Evolutionary conservation across 1,284 basidiomycete genomes (phyloP).

Genomic region (Leccinum solheimii): DNA sequence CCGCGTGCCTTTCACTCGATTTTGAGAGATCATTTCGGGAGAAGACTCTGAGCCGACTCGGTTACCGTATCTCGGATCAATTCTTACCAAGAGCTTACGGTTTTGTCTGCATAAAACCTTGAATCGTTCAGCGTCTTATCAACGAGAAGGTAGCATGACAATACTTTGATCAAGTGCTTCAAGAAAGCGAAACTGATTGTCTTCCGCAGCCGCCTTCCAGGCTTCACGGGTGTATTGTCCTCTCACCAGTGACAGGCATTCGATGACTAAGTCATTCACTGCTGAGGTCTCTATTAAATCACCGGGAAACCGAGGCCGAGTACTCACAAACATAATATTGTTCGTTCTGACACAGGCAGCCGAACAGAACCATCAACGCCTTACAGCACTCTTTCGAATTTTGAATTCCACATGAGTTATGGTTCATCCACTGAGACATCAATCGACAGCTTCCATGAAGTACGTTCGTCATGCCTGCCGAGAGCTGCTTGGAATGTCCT

Average conservation of each 20-base stretch:
- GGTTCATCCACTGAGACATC: constrained; percentile 28
- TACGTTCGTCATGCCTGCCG: constrained; percentile 19
- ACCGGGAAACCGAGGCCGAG: not conserved
- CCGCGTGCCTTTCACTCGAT: constrained; percentile 7
- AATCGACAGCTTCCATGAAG: constrained; percentile 23
- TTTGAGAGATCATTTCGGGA: constrained; percentile 10
- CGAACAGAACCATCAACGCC: constrained; percentile 39
- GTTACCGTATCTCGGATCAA: not conserved
- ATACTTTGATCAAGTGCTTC: constrained; percentile 25
- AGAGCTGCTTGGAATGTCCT: constrained; percentile 12
- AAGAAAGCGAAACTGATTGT: constrained; percentile 14
- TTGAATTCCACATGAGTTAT: constrained; percentile 28
- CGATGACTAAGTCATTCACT: constrained; percentile 47
- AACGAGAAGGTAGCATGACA: not conserved
- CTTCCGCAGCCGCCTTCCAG: constrained; percentile 22
- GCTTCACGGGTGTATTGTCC: constrained; percentile 20
- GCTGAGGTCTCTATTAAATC: not conserved
- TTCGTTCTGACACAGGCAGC: constrained; percentile 28
- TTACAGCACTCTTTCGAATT: constrained; percentile 35
- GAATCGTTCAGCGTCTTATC: constrained; percentile 6
- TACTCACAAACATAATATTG: constrained; percentile 32
- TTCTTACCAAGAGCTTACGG: constrained; percentile 17
- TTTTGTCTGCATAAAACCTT: constrained; percentile 22
- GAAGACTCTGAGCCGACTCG: constrained; percentile 13
- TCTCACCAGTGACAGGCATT: constrained; percentile 32